phyloP scores from a whole-genome alignment of 345 rosid genomes.

The Citrus reticulata region DNA sequence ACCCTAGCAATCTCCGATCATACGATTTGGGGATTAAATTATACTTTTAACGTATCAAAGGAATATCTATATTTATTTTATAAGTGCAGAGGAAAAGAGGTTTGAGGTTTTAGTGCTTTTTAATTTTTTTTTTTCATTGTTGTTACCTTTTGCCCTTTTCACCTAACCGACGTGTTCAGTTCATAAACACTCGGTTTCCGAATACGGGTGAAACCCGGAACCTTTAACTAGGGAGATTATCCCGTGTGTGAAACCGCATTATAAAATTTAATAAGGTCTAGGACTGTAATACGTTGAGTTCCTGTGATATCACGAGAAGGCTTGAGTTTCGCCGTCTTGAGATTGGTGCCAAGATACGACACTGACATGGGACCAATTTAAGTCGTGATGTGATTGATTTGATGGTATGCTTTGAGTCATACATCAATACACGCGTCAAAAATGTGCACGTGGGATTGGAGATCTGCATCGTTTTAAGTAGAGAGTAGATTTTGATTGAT shows the following conservation, averaged over 20 bases:
- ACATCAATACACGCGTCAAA: background rate
- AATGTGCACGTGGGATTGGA: background rate
- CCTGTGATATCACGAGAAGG: background rate
- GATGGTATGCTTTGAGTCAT: background rate
- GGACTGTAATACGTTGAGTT: background rate
- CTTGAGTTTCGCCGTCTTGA: background rate
- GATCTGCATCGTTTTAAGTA: no score
- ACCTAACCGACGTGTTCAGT: slow-evolving; percentile 8
- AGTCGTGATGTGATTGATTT: slow-evolving; percentile 1
- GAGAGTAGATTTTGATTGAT: background rate
- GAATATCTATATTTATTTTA: background rate
- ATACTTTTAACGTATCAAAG: background rate
- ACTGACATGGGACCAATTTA: background rate
- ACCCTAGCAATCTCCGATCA: slow-evolving; percentile 34
- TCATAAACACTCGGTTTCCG: background rate
- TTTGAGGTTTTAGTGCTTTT: slow-evolving; percentile 1
- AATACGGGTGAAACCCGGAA: slow-evolving; percentile 3
- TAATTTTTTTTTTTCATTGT: no score
- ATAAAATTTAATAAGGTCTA: background rate
- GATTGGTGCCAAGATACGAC: background rate
- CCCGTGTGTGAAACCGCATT: background rate
- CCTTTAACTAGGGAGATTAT: background rate
- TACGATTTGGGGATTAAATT: slow-evolving; percentile 21
- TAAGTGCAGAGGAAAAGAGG: background rate
- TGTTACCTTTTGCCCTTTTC: background rate